A percentile compares a stretch with the other conserved stretches of the same genome.
These are phyloP conservation scores for Irpex lacteus DNA, from an alignment of 1,284 basidiomycete species.

Conservation along the genomic window DNA sequence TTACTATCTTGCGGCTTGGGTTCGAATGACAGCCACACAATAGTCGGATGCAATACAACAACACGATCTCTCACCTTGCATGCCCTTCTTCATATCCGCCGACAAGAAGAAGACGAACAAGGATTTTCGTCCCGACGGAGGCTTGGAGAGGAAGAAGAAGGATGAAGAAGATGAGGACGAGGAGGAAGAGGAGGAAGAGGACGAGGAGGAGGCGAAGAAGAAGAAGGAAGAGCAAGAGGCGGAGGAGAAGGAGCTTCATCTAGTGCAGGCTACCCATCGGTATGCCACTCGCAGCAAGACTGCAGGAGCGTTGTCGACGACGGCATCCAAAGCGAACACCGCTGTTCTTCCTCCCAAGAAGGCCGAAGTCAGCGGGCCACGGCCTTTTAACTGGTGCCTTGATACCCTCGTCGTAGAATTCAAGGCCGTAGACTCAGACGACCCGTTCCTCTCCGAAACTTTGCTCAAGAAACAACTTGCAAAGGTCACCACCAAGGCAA, in stretches of 20 bases:
- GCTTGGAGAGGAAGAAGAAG: neutral
- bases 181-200: too few species aligned
- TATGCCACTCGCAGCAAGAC: neutral
- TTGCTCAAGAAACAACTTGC: neutral
- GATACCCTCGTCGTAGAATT: neutral
- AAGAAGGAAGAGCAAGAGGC: neutral
- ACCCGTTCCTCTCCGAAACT: neutral
- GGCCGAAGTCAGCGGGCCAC: neutral
- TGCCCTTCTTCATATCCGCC: neutral
- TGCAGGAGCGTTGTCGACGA: too few species aligned
- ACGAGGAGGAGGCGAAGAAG: too few species aligned
- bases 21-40: too few species aligned
- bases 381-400: neutral
- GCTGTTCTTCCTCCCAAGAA: too few species aligned
- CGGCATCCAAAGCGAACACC: neutral
- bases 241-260: neutral
- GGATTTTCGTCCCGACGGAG: neutral
- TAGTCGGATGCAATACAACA: too few species aligned
- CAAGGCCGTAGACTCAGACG: neutral
- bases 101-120: neutral
- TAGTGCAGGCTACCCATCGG: neutral
- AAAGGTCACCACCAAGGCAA: too few species aligned
- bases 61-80: neutral
- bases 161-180: too few species aligned
- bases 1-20: too few species aligned